Conservation (phyloP, 805 yeast genomes). For the Kodamaea kaohsiungensis region DNA sequence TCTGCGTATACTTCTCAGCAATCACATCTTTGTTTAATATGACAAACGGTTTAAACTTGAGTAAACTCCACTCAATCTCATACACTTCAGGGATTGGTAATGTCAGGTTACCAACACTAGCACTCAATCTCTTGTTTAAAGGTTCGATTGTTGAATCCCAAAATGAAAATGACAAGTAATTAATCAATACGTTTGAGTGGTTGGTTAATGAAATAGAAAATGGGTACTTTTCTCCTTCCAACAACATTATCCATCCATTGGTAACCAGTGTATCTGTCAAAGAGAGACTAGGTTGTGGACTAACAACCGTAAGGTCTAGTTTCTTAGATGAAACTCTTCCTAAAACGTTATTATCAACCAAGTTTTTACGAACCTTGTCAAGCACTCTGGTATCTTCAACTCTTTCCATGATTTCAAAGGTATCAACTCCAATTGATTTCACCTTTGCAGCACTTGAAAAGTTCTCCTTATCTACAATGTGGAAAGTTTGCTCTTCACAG, state of each 20-base stretch:
- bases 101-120: conserved; percentile 23
- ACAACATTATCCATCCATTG: conserved; percentile 69
- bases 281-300: conserved; percentile 62
- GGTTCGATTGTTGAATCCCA: conserved; percentile 75
- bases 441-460: conserved; percentile 8
- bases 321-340: conserved; percentile 19
- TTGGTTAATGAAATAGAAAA: conserved; percentile 59
- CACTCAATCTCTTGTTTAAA: conserved; percentile 52
- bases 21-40: conserved; percentile 50
- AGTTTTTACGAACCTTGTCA: conserved; percentile 21
- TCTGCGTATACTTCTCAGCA: conserved; percentile 33
- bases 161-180: conserved; percentile 59
- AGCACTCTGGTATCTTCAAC: conserved; percentile 2
- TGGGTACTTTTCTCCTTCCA: conserved; percentile 70
- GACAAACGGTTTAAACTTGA: conserved; percentile 57
- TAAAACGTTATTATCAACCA: conserved; percentile 24
- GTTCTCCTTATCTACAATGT: conserved; percentile 36
- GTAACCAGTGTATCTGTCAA: conserved; percentile 52
- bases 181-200: conserved; percentile 55
- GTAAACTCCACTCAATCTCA: conserved; percentile 71
- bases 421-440: neutral
- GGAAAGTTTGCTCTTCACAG: conserved; percentile 49
- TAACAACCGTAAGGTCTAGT: conserved; percentile 33
- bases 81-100: conserved; percentile 63
- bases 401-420: neutral